Conservation (phyloP, 129 eudicot genomes). For the Oenanthe sinensis region DNA sequence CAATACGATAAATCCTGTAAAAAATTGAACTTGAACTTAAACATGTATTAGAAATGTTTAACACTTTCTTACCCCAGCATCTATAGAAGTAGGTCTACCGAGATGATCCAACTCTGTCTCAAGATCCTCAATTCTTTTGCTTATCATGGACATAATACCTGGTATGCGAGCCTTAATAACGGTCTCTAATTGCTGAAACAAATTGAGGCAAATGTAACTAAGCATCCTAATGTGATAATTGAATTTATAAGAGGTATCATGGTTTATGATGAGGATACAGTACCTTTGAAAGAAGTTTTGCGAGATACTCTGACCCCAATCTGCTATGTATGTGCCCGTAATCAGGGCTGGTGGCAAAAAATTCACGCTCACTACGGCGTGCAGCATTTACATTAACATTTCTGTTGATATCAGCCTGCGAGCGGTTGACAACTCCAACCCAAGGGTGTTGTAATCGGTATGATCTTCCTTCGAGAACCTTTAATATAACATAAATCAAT, state of each 20-base stretch:
- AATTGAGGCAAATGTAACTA: neutral
- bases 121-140: constrained; percentile 51
- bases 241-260: neutral
- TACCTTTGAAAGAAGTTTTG: constrained; percentile 53
- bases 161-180: constrained; percentile 55
- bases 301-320: constrained; percentile 71
- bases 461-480: constrained; percentile 75
- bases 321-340: constrained; percentile 43
- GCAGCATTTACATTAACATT: constrained; percentile 47
- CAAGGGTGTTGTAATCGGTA: constrained; percentile 66
- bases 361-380: constrained; percentile 48
- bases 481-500: constrained; percentile 6
- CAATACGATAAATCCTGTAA: neutral
- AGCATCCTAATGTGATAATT: neutral
- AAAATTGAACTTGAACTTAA: neutral
- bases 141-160: constrained; percentile 46
- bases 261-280: neutral
- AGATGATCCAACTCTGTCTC: constrained; percentile 52
- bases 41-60: neutral
- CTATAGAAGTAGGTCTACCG: constrained; percentile 55
- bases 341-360: constrained; percentile 58
- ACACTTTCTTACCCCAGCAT: constrained; percentile 42
- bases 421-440: constrained; percentile 67
- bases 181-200: constrained; percentile 44
- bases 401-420: constrained; percentile 61